Base-by-base conservation (phyloP, 495 filamentous ascomycete species). In the Aspergillus saccharolyticus region DNA sequence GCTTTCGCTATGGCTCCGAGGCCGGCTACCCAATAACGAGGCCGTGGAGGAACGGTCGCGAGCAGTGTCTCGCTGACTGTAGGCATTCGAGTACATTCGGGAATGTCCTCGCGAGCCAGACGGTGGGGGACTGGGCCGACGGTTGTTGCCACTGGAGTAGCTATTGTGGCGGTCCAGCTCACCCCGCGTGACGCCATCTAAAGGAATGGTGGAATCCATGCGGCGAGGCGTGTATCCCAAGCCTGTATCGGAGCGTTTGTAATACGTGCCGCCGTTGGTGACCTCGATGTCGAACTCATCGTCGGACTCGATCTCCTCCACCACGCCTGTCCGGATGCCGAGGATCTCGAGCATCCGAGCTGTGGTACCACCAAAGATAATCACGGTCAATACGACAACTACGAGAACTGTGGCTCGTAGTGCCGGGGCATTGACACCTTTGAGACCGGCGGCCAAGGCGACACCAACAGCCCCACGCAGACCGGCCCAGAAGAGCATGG, bases 251-350 rank as follows among this genome's bases (percentile, higher is more conserved):
- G 83, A 82, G 58, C 81, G 82, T 70, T 92, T 92, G 70, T 89
- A 88, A 67, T 89, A 94, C 8, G 86, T 86, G 7, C 84, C 87
- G 19, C 85, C 85, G 25, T 80, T 75, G 55, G 90, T 83, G 42
- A 89, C 84, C 68, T 98, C 94, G 55, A 96, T 98, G 66, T 98
- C 94, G 62, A 98, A 98, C 66, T 98, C 94, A 68, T 98, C 94
- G 66, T 98, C 94, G 6, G 89, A 95, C 64, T 98, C 94, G 39
- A 95, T 83, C 70, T 98, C 94, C 63, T 98, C 94, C 2, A 96
- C 88, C 16, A 97, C 94, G 3, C 95, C 95, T 4, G 93, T 98
- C 57, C 89, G 81, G 60, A 98, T 97, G 14, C 89, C 88, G 43
- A 96, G 73, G 56, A 98, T 98, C 69, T 98, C 94, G 24, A 98